Conservation (phyloP, 768 basidiomycete genomes). For the Collybia sp. region DNA sequence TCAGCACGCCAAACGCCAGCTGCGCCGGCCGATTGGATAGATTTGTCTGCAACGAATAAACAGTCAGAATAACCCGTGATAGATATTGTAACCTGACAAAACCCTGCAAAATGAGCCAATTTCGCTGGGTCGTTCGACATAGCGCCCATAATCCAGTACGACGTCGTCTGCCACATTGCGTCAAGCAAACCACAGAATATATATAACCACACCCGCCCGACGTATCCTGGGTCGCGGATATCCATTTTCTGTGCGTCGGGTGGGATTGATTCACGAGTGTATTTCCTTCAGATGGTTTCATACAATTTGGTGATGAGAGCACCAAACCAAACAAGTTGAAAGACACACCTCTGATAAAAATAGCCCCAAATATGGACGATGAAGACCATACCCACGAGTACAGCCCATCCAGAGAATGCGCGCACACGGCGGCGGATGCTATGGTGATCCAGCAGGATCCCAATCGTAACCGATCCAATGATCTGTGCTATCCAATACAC, state of each 20-base stretch:
- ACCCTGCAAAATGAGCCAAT: conserved; percentile 76
- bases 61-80: not conserved
- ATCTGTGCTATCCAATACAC: conserved; percentile 82
- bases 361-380: conserved; percentile 73
- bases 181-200: conserved; percentile 75
- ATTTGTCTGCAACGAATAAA: conserved; percentile 45
- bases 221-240: conserved; percentile 49
- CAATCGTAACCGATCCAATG: conserved; percentile 67
- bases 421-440: conserved; percentile 57
- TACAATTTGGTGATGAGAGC: conserved; percentile 5
- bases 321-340: not conserved
- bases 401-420: conserved; percentile 64
- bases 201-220: conserved; percentile 57
- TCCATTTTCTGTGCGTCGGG: conserved; percentile 46
- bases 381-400: conserved; percentile 62
- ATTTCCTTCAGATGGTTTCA: conserved; percentile 40
- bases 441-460: conserved; percentile 58
- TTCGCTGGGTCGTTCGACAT: conserved; percentile 84
- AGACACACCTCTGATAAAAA: conserved; percentile 63
- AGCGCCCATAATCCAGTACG: conserved; percentile 82
- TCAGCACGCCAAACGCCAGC: conserved; percentile 74
- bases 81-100: conserved; percentile 48
- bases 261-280: conserved; percentile 50
- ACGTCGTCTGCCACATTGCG: conserved; percentile 81
- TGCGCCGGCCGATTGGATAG: conserved; percentile 73